Evolutionary conservation across 495 filamentous ascomycete species (phyloP).

Genomic region (Annulohypoxylon stygium): DNA sequence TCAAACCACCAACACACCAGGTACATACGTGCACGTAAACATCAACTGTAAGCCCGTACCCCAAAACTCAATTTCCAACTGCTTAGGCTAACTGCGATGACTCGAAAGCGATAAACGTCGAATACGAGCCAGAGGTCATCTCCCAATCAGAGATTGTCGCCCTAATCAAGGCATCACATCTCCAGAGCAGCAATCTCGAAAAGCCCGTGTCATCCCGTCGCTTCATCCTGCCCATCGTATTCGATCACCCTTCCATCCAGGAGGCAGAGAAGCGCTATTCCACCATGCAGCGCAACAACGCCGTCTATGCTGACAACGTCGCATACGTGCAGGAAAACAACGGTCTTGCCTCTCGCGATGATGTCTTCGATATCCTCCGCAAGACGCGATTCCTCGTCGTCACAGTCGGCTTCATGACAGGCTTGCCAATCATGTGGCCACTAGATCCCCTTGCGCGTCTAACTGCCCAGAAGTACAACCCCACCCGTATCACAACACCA

Average conservation of each 20-base stretch:
- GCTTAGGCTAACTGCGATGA: background rate
- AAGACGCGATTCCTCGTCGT: conserved; percentile 65
- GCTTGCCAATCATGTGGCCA: conserved; percentile 66
- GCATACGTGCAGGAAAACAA: conserved; percentile 70
- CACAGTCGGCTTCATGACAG: conserved; percentile 70
- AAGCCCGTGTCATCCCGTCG: conserved; percentile 20
- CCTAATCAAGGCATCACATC: conserved; percentile 16
- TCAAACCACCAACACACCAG: background rate
- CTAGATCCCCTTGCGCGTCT: conserved; percentile 68
- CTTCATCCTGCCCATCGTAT: conserved; percentile 68
- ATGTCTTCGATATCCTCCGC: conserved; percentile 63
- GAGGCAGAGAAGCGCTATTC: conserved; percentile 68
- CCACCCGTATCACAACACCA: conserved; percentile 68
- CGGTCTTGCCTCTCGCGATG: conserved; percentile 47
- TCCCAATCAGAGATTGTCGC: conserved; percentile 23
- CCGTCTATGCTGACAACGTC: conserved; percentile 70
- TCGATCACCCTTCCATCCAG: conserved; percentile 63
- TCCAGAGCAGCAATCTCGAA: conserved; percentile 21
- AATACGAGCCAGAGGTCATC: conserved; percentile 33
- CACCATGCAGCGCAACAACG: conserved; percentile 68
- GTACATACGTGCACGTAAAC: conserved; percentile 31
- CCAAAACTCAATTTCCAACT: background rate
- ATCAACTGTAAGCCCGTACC: conserved; percentile 39
- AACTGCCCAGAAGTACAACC: conserved; percentile 70
- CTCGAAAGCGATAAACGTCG: conserved; percentile 26